These are phyloP conservation scores for Curvularia eragrostidis DNA, from an alignment of 2,329 filamentous ascomycete genomes.

Conservation along the genomic window DNA sequence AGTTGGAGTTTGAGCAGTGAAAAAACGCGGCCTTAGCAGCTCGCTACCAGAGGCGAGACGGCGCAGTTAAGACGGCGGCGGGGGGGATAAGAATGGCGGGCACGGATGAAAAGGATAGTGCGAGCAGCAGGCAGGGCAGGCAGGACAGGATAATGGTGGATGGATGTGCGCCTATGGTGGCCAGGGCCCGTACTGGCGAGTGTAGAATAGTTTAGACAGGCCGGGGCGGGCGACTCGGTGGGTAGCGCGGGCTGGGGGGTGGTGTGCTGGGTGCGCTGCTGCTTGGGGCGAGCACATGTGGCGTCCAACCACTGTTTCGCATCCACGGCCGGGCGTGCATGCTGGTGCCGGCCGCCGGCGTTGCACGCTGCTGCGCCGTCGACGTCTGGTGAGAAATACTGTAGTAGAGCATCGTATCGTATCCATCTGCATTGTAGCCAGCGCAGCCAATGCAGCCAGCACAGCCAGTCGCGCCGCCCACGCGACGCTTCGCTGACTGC, in stretches of 20 bases:
- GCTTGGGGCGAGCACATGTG: slow-evolving; percentile 31
- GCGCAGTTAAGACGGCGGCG: slow-evolving; percentile 19
- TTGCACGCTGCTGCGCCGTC: too few species aligned
- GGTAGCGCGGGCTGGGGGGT: neutral
- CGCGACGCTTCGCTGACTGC: neutral
- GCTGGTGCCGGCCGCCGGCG: too few species aligned
- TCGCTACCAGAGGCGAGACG: slow-evolving; percentile 4
- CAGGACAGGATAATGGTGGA: neutral
- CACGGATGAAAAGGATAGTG: slow-evolving; percentile 15
- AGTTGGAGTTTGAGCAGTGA: neutral
- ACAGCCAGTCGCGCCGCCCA: too few species aligned
- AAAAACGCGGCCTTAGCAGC: neutral
- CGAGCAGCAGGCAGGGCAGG: neutral
- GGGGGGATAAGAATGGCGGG: slow-evolving; percentile 35
- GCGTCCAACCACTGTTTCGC: slow-evolving; percentile 32
- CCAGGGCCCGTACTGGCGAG: neutral
- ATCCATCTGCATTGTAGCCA: too few species aligned
- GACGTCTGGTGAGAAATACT: too few species aligned
- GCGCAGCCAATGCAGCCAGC: too few species aligned
- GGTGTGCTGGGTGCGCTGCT: slow-evolving; percentile 1
- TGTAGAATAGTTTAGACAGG: neutral
- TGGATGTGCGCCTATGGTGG: neutral
- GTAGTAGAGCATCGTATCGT: too few species aligned
- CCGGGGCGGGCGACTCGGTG: neutral
- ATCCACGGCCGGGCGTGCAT: slow-evolving; percentile 18